Percentiles rank a stretch among this genome's conserved stretches.
Conservation (phyloP, 1,284 basidiomycete genomes). For the Rugosomyces carneus region DNA sequence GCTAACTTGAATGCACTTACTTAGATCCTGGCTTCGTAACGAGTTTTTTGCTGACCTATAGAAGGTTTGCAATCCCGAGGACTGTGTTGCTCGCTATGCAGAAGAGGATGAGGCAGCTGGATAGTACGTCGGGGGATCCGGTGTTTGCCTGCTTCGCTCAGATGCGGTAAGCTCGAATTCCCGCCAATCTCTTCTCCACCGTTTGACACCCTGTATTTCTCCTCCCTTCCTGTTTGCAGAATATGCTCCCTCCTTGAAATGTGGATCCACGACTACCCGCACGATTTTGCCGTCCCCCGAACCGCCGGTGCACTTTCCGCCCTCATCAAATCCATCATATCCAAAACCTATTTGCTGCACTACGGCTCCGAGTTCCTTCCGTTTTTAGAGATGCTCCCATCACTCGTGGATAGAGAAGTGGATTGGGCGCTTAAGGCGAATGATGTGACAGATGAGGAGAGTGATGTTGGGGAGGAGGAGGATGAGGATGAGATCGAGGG, state of each 20-base stretch:
- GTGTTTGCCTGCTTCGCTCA: conserved; percentile 81
- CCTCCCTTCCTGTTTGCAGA: conserved; percentile 33
- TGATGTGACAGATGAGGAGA: conserved; percentile 53
- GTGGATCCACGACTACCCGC: conserved; percentile 68
- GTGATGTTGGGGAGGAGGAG: conserved; percentile 32
- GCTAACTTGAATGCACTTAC: too few species aligned
- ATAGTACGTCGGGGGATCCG: conserved; percentile 64
- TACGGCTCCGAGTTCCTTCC: conserved; percentile 77
- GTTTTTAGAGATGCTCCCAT: conserved; percentile 62
- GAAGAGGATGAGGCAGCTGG: conserved; percentile 72
- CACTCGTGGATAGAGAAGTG: conserved; percentile 55
- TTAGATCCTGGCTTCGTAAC: conserved; percentile 68
- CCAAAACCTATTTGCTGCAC: conserved; percentile 73
- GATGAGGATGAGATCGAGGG: conserved; percentile 31
- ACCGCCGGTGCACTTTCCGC: conserved; percentile 66
- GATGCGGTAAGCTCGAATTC: conserved; percentile 50
- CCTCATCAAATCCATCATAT: conserved; percentile 67
- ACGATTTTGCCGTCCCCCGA: conserved; percentile 71
- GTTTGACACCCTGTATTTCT: neutral
- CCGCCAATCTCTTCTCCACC: conserved; percentile 11
- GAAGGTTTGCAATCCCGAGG: conserved; percentile 70
- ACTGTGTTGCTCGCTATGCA: conserved; percentile 77
- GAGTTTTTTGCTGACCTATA: conserved; percentile 75
- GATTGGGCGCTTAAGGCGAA: conserved; percentile 66
- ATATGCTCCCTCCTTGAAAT: conserved; percentile 70